These are phyloP conservation scores for Trichosporon sp. DNA, from an alignment of 1,284 basidiomycete genomes.

Conservation along the genomic window DNA sequence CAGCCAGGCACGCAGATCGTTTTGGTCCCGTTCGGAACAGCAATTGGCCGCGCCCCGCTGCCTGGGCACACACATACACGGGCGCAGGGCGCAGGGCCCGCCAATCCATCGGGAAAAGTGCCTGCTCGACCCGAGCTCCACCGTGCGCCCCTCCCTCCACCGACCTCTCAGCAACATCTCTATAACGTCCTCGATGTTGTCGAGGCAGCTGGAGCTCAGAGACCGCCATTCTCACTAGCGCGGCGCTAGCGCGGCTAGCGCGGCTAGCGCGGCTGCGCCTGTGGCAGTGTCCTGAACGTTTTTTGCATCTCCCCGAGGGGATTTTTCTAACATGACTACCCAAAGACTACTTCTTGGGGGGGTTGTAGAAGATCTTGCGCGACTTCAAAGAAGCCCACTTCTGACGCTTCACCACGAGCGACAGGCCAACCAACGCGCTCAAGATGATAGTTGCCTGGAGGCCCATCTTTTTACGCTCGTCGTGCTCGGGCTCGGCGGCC, in stretches of 20 bases:
- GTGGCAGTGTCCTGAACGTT: neutral
- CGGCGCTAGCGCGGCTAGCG: neutral
- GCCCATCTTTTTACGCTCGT: constrained; percentile 94
- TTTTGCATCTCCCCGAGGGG: constrained; percentile 12
- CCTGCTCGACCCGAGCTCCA: neutral
- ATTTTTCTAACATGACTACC: neutral
- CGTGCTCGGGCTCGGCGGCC: constrained; percentile 96
- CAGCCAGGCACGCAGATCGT: neutral
- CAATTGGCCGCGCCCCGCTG: neutral
- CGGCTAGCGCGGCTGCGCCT: neutral
- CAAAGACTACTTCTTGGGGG: constrained; percentile 3
- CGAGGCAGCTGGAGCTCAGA: no score
- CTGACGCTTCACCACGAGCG: neutral
- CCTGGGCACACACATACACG: neutral
- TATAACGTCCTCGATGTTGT: neutral
- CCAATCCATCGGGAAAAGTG: neutral
- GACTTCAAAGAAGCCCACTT: constrained; percentile 9
- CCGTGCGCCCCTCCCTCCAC: neutral
- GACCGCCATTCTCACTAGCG: neutral
- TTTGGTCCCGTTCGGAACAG: neutral
- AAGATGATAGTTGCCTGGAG: constrained; percentile 82
- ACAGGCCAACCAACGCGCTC: constrained; percentile 62
- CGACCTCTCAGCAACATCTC: neutral
- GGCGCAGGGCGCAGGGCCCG: neutral
- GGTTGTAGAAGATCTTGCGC: constrained; percentile 13